Conservation (phyloP, 345 rosid species). For the Carallia brachiata region DNA sequence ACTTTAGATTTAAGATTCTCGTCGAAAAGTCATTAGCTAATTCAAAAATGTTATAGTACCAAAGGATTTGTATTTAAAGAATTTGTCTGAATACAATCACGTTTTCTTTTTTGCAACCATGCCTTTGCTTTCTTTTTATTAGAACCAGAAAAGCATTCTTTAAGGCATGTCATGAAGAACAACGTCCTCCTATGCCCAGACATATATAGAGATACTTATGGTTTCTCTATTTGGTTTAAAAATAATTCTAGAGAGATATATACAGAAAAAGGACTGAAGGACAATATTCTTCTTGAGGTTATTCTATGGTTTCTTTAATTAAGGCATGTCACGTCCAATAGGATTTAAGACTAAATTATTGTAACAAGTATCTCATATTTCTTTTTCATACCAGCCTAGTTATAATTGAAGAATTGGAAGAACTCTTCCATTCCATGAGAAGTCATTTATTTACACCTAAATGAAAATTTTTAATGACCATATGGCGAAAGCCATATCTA, state of each 20-base stretch:
- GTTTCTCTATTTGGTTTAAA: not conserved
- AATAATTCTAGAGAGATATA: too few relatives aligned
- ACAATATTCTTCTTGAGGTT: not conserved
- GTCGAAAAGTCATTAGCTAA: too few relatives aligned
- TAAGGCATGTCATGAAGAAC: too few relatives aligned
- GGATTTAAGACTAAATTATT: not conserved
- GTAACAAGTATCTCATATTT: not conserved
- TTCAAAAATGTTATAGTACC: too few relatives aligned
- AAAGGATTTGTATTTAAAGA: too few relatives aligned
- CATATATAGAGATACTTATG: not conserved
- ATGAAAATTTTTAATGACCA: not conserved
- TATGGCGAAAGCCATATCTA: constrained; percentile 20
- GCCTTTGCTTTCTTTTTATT: too few relatives aligned
- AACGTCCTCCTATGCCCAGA: too few relatives aligned
- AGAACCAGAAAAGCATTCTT: too few relatives aligned
- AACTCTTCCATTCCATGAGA: constrained; percentile 2
- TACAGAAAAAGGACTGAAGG: not conserved
- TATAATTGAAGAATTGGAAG: too few relatives aligned
- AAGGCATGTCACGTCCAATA: not conserved
- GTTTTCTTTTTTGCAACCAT: too few relatives aligned
- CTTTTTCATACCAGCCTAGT: not conserved
- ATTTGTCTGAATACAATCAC: too few relatives aligned
- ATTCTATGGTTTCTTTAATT: not conserved
- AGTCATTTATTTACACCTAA: constrained; percentile 13
- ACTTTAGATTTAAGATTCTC: too few relatives aligned